A percentile compares a stretch with the other conserved stretches of the same genome.
These are phyloP conservation scores for Monosporascus sp. DNA, from an alignment of 2,329 filamentous ascomycete species.

Conservation along the genomic window DNA sequence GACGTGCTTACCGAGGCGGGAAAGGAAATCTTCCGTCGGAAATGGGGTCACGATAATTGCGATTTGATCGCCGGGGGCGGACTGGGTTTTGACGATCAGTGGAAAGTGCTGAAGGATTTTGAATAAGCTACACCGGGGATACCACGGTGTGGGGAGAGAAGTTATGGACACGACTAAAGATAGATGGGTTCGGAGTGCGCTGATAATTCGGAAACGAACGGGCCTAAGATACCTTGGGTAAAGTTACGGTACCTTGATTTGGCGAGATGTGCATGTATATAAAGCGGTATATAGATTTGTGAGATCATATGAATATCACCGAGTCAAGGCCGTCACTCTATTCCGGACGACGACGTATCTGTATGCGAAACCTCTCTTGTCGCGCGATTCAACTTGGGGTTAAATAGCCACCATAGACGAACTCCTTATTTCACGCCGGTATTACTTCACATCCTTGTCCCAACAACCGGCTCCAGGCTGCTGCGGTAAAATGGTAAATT, in stretches of 20 bases:
- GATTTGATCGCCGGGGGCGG: slow-evolving; percentile 32
- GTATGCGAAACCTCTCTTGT: too few relatives aligned
- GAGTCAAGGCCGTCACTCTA: too few relatives aligned
- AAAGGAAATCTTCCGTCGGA: slow-evolving; percentile 30
- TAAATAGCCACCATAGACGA: too few relatives aligned
- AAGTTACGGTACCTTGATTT: not conserved
- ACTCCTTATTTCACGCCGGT: not conserved
- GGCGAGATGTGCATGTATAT: not conserved
- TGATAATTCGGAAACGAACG: not conserved
- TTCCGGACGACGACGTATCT: too few relatives aligned
- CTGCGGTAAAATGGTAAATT: not conserved
- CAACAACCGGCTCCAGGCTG: slow-evolving; percentile 25
- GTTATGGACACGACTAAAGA: too few relatives aligned
- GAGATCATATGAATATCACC: too few relatives aligned
- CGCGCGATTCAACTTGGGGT: too few relatives aligned
- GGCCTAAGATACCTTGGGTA: not conserved
- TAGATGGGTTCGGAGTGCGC: not conserved
- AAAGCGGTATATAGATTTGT: too few relatives aligned
- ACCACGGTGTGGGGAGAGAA: slow-evolving; percentile 10
- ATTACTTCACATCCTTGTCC: slow-evolving; percentile 19
- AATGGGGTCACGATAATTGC: slow-evolving; percentile 43
- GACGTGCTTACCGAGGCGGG: slow-evolving; percentile 30
- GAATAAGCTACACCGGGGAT: not conserved
- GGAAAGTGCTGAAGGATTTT: slow-evolving; percentile 39
- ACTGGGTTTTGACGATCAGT: slow-evolving; percentile 37